Base-by-base conservation (phyloP, 768 basidiomycete genomes). In the Lactifluus pinguis region DNA sequence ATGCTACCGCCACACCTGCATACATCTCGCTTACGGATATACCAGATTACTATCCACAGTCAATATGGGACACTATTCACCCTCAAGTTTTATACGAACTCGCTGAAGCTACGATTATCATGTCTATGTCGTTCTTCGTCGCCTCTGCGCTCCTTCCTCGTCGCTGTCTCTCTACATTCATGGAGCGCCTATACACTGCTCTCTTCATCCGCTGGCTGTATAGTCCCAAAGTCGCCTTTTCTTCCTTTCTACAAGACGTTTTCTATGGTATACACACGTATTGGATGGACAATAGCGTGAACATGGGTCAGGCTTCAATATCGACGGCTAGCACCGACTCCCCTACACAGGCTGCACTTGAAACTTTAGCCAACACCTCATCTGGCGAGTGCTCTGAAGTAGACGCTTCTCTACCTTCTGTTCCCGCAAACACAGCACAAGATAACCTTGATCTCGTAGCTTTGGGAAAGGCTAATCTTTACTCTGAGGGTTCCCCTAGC, bases 191-290 rank as follows among this genome's bases (percentile, higher is more conserved):
- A 41, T 62, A 47, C 41, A 62, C 47, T 7, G 52, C 61, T 38
- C 41, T 58, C n/a, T 44, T 58, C 19, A 53, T 62, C n/a, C 44
- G 38, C 51, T 34, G 52, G 52, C 52, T 49, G 9, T 58, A 58
- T 48, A 49, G 10, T 38, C 38, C 32, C 1, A 62, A 58, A 25
- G 57, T 8, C 3, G 52, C 61, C 9, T 30, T 62, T 7, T 62
- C 61, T 14, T 53, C 61, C n/a, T 62, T 62, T 8, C n/a, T 62
- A 29, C 56, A 58, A 13, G 61, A 62, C 14, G 25, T 58, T 32
- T 39, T 62, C 8, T n/a, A 5, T 32, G 47, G 56, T 17, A 13
- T 62, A 42, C 61, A 58, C 45, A 49, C 14, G 25, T 62, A 53
- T 30, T 62, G 61, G 61, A 62, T 58, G 61, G 51, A 53, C 15